phyloP scores from a whole-genome alignment of 345 rosid genomes.

The Bretschneidera sinensis region DNA sequence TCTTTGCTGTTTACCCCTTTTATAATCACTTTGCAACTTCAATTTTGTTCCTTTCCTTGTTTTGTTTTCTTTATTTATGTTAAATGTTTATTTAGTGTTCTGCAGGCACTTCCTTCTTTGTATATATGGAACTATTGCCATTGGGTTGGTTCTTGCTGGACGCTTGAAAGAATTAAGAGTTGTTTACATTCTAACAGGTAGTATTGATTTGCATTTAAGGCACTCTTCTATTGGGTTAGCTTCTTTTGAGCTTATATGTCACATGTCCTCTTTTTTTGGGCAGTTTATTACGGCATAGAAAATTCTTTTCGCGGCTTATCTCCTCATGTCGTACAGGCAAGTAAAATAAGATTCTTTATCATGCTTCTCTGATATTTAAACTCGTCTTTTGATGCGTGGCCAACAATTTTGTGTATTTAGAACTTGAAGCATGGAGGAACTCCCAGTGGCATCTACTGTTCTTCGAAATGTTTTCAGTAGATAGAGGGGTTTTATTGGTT shows the following conservation, averaged over 20 bases:
- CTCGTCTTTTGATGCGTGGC: too few species aligned
- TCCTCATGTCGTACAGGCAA: conserved; percentile 70
- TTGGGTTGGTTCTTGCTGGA: conserved; percentile 76
- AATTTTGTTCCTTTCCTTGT: background rate
- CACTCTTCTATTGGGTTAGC: background rate
- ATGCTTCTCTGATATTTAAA: background rate
- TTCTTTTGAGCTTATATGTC: conserved; percentile 13
- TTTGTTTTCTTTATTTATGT: conserved; percentile 9
- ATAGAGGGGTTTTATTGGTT: too few species aligned
- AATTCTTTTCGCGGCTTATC: conserved; percentile 63
- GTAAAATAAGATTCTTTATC: conserved; percentile 9
- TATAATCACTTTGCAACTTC: background rate
- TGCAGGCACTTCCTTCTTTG: conserved; percentile 82
- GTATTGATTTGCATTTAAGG: conserved; percentile 3
- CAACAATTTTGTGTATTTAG: too few species aligned
- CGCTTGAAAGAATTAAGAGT: conserved; percentile 55
- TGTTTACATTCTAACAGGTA: conserved; percentile 57
- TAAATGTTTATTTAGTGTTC: conserved; percentile 25
- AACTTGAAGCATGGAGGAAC: too few species aligned
- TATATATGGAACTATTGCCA: conserved; percentile 60
- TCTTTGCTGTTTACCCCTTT: too few species aligned
- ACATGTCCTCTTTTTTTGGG: conserved; percentile 16
- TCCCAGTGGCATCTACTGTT: too few species aligned
- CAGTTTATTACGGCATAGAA: conserved; percentile 82
- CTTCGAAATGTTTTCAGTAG: too few species aligned